These are phyloP conservation scores for Chlamydomonas sp. DNA, from an alignment of 139 green algal species.

Conservation along the genomic window DNA sequence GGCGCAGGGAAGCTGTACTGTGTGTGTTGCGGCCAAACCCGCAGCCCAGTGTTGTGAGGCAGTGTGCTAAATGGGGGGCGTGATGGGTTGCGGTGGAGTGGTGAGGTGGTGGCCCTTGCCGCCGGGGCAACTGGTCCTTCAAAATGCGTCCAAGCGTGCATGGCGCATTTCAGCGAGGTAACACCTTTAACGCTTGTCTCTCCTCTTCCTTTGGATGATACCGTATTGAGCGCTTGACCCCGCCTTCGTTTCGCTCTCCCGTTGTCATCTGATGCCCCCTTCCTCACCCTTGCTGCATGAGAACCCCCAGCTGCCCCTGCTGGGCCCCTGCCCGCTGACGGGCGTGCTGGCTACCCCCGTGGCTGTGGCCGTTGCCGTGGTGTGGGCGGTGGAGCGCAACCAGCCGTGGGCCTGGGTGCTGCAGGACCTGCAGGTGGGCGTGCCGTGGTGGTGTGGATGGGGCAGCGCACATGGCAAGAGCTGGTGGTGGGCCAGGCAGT, in stretches of 20 bases:
- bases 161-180: too few relatives aligned
- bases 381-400: conserved; percentile 61
- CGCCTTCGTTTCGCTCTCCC: neutral
- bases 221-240: neutral
- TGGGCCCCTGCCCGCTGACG: conserved; percentile 8
- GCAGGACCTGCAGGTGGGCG: conserved; percentile 64
- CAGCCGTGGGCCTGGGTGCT: conserved; percentile 73
- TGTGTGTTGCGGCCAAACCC: too few relatives aligned
- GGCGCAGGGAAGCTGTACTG: neutral
- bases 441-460: neutral
- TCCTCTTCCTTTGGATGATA: too few relatives aligned
- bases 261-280: neutral
- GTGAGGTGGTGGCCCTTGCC: too few relatives aligned
- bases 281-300: neutral
- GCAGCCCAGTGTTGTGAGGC: too few relatives aligned
- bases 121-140: too few relatives aligned
- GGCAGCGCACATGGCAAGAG: neutral
- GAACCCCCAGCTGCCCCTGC: neutral
- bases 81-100: too few relatives aligned
- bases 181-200: too few relatives aligned
- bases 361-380: conserved; percentile 37
- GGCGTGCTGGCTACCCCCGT: conserved; percentile 36
- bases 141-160: too few relatives aligned
- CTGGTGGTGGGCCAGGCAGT: too few relatives aligned
- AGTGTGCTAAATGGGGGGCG: too few relatives aligned